Percentiles rank a stretch among this genome's conserved stretches.
phyloP scores from a whole-genome alignment of 2,329 filamentous ascomycete species.

The Metarhizium humberi region DNA sequence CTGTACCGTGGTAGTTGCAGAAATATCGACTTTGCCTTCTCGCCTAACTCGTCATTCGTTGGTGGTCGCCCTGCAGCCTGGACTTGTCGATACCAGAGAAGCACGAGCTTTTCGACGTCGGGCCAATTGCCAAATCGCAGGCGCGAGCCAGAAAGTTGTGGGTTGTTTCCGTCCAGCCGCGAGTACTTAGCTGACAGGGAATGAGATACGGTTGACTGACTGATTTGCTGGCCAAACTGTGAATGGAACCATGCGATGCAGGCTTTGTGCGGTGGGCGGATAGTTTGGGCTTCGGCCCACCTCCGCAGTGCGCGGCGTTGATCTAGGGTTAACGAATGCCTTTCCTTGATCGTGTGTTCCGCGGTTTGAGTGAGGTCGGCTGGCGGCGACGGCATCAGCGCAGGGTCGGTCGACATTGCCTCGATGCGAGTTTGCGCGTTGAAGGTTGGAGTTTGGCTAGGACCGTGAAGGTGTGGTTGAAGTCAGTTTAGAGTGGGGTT shows the following conservation, averaged over 20 bases:
- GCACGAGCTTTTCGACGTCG: conserved; percentile 49
- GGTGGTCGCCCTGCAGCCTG: conserved; percentile 45
- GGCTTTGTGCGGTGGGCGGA: conserved; percentile 49
- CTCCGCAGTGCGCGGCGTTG: conserved; percentile 50
- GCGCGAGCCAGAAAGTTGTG: conserved; percentile 52
- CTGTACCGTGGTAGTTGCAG: conserved; percentile 49
- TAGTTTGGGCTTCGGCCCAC: conserved; percentile 48
- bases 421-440: not conserved
- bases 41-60: conserved; percentile 52
- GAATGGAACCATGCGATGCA: conserved; percentile 55
- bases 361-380: not conserved
- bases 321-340: conserved; percentile 52
- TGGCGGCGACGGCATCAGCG: not conserved
- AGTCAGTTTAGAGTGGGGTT: conserved; percentile 14
- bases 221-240: conserved; percentile 51
- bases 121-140: conserved; percentile 56
- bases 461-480: conserved; percentile 29
- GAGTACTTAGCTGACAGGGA: conserved; percentile 54
- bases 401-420: not conserved
- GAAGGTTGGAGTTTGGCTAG: conserved; percentile 19
- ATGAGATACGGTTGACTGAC: conserved; percentile 54
- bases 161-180: conserved; percentile 48
- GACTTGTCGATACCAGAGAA: conserved; percentile 46
- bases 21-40: conserved; percentile 53
- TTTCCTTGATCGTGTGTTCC: conserved; percentile 28